phyloP scores from a whole-genome alignment of 2,329 filamentous ascomycete genomes.

The Alternaria ethzedia region DNA sequence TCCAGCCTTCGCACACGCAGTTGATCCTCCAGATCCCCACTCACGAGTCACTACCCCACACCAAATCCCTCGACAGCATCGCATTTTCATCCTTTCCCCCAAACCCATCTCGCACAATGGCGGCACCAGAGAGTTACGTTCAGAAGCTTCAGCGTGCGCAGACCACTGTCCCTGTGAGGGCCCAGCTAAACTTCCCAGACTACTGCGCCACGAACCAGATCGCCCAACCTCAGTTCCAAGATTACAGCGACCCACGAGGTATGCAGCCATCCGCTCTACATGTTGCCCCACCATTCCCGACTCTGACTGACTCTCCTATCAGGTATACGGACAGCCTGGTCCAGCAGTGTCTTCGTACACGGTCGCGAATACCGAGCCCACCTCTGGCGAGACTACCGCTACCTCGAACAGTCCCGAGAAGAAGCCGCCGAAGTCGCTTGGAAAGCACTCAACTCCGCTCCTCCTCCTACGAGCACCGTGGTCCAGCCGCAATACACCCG shows the following conservation, averaged over 20 bases:
- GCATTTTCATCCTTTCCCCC: conserved; percentile 16
- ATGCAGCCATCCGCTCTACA: conserved; percentile 10
- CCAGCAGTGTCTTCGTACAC: conserved; percentile 44
- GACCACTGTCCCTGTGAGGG: background rate
- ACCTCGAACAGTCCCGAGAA: conserved; percentile 46
- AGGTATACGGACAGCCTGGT: conserved; percentile 47
- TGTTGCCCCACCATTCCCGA: background rate
- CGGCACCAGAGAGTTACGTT: conserved; percentile 38
- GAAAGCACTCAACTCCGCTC: conserved; percentile 32
- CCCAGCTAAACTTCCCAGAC: conserved; percentile 29
- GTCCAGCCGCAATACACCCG: conserved; percentile 27
- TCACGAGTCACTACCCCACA: conserved; percentile 29
- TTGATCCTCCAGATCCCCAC: conserved; percentile 32
- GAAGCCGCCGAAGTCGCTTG: conserved; percentile 46
- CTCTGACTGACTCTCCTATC: conserved; percentile 17
- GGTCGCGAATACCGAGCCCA: conserved; percentile 43
- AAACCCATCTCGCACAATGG: conserved; percentile 32
- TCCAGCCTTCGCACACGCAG: conserved; percentile 27
- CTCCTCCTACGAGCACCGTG: conserved; percentile 18
- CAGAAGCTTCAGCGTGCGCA: conserved; percentile 43
- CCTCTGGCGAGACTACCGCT: conserved; percentile 47
- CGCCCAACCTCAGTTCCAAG: conserved; percentile 46
- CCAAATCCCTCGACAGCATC: conserved; percentile 19
- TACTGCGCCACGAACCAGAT: conserved; percentile 44
- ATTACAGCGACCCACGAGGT: conserved; percentile 48